phyloP scores from a whole-genome alignment of 768 basidiomycete genomes.

The Stropharia rugosoannulata region DNA sequence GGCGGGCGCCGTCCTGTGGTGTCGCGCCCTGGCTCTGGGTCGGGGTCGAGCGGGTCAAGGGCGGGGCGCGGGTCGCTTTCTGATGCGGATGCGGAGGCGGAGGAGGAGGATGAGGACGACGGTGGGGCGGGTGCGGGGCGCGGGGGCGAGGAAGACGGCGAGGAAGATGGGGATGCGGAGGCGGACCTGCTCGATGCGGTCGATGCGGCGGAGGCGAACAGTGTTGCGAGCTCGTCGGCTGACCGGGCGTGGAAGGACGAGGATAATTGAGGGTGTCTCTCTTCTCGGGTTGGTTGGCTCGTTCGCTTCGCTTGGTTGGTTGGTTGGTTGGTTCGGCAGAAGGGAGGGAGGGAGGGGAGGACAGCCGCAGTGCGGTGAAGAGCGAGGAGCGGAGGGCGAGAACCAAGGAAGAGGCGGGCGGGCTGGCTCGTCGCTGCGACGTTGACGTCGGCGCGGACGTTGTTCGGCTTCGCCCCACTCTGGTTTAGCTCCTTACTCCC shows the following conservation, averaged over 20 bases:
- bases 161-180: slow-evolving; percentile 23
- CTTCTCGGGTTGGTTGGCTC: background rate
- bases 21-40: slow-evolving; percentile 16
- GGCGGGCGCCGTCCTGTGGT: slow-evolving; percentile 7
- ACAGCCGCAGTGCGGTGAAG: too few relatives aligned
- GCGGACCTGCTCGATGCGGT: slow-evolving; percentile 48
- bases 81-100: slow-evolving; percentile 21
- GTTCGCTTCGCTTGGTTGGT: background rate
- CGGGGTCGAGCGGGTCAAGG: slow-evolving; percentile 4
- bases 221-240: slow-evolving; percentile 15
- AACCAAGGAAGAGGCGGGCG: too few relatives aligned
- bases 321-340: too few relatives aligned
- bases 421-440: too few relatives aligned
- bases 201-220: slow-evolving; percentile 46
- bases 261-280: background rate
- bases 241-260: slow-evolving; percentile 3
- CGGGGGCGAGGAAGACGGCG: slow-evolving; percentile 20
- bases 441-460: too few relatives aligned
- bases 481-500: too few relatives aligned
- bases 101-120: slow-evolving; percentile 23
- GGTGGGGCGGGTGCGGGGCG: slow-evolving; percentile 16
- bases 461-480: too few relatives aligned
- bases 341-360: too few relatives aligned
- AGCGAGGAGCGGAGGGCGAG: too few relatives aligned
- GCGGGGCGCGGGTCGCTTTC: slow-evolving; percentile 27